Evolutionary conservation across 768 basidiomycete genomes (phyloP).

Genomic region (Tylopilus subfusipes): DNA sequence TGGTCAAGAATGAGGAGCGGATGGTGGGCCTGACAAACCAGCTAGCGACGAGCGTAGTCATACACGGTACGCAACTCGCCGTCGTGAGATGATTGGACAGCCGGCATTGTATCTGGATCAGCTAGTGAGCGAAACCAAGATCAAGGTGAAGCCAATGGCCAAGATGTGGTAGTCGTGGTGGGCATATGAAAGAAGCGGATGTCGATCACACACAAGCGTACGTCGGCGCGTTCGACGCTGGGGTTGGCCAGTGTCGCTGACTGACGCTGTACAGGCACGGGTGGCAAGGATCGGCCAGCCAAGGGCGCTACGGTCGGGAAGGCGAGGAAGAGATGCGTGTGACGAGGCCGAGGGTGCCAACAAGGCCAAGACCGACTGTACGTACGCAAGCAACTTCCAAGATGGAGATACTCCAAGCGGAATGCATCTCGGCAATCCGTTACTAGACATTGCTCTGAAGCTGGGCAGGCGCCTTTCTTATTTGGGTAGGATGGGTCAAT

Average conservation of each 20-base stretch:
- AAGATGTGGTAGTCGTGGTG: constrained; percentile 84
- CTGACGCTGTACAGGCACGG: constrained; percentile 11
- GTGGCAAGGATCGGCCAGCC: constrained; percentile 34
- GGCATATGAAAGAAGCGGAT: constrained; percentile 77
- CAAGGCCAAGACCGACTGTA: constrained; percentile 24
- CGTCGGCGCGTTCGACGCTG: not conserved
- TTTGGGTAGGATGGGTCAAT: too few species aligned
- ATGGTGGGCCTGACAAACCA: constrained; percentile 73
- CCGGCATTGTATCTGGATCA: constrained; percentile 72
- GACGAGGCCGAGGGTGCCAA: not conserved
- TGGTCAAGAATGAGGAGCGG: constrained; percentile 59
- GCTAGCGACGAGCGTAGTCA: constrained; percentile 64
- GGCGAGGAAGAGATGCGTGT: constrained; percentile 23
- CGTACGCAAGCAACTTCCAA: too few species aligned
- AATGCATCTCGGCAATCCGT: too few species aligned
- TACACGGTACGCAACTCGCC: constrained; percentile 84
- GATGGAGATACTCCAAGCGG: too few species aligned
- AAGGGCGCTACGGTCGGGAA: constrained; percentile 33
- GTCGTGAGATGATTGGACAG: constrained; percentile 68
- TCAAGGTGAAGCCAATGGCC: constrained; percentile 63
- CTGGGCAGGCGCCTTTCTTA: too few species aligned
- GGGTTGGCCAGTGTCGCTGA: not conserved
- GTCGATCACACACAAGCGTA: constrained; percentile 73
- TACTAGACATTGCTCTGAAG: too few species aligned
- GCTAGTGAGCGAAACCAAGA: constrained; percentile 61